Base-by-base conservation (phyloP, 768 basidiomycete species). In the Lenzites betulinus region DNA sequence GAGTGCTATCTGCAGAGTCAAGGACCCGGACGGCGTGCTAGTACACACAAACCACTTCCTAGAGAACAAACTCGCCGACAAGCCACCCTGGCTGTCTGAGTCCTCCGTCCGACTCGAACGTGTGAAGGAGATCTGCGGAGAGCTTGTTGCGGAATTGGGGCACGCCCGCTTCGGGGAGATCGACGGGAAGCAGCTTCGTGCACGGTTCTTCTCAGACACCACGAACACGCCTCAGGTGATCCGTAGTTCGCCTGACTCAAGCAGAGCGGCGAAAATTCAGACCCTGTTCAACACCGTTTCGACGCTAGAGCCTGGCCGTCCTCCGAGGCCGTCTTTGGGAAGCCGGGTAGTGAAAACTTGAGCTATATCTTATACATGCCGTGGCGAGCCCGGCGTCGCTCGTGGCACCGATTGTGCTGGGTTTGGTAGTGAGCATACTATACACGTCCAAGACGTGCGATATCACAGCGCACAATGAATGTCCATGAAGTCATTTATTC, bases 11-110 rank as follows among this genome's bases (percentile, higher is more conserved):
- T 76, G 20, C 42, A 52, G n/a, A n/a, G n/a, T n/a, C 6, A 68
- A 66, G 43, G 69, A 75, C 62, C 48, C 58, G 20, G 39, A 68
- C 53, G 71, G 74, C 13, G 41, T 73, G 15, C 50, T 76, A 56
- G 63, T 66, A 16, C 75, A 76, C 66, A 73, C 74, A 26, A 76
- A 76, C 66, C 75, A 76, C 63, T 74, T 76, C 57, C 65, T 76
- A 2, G 58, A 65, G 63, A 74, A 71, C 64, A 70, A 51, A 56
- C 61, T 70, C 39, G 70, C 73, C 25, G 67, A 69, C 44, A 73
- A 75, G 64, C 69, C 70, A 30, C 66, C 66, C 5, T 75, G 74
- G 72, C 67, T 73, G 36, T 52, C 64, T 20, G 71, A 71, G 43
- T 75, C 73, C 8, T 69, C 70, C 16, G 33, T 69, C 38, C 69